phyloP scores from a whole-genome alignment of 164 flowering plant species.

The Malania oleifera region DNA sequence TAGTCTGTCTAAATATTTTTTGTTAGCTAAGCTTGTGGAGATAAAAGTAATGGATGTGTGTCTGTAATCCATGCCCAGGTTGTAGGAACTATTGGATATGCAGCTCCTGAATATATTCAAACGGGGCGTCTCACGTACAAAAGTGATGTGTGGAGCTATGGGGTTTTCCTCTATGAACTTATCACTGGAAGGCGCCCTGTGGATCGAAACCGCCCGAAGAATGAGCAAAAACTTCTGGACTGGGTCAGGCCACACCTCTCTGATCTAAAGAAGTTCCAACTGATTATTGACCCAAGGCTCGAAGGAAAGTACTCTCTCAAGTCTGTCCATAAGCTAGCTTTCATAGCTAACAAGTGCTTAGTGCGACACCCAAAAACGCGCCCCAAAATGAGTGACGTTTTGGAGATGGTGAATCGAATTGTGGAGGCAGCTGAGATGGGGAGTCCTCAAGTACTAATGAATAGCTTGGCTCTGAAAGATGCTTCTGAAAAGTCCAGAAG shows the following conservation, averaged over 20 bases:
- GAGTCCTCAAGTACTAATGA: conserved; percentile 29
- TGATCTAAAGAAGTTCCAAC: conserved; percentile 50
- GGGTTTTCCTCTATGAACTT: conserved; percentile 87
- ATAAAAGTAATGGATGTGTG: neutral
- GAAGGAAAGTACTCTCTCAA: conserved; percentile 46
- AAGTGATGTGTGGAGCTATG: conserved; percentile 89
- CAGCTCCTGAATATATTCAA: conserved; percentile 87
- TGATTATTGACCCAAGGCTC: conserved; percentile 75
- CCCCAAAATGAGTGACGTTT: conserved; percentile 82
- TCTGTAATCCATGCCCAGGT: conserved; percentile 38
- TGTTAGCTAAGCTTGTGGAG: neutral
- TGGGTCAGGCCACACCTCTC: conserved; percentile 76
- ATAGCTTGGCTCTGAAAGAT: conserved; percentile 12
- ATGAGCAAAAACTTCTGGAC: conserved; percentile 75
- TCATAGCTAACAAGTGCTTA: conserved; percentile 75
- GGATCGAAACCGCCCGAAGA: conserved; percentile 70
- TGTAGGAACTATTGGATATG: conserved; percentile 96
- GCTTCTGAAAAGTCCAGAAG: conserved; percentile 17
- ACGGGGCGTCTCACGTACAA: conserved; percentile 81
- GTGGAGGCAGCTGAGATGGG: conserved; percentile 32
- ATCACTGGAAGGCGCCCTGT: conserved; percentile 80
- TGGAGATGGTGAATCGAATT: conserved; percentile 55
- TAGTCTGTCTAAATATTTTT: no score
- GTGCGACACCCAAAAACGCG: conserved; percentile 50
- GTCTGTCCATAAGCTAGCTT: conserved; percentile 67